These are phyloP conservation scores for Aureobasidium pullulans DNA, from an alignment of 2,329 filamentous ascomycete genomes.

Conservation along the genomic window DNA sequence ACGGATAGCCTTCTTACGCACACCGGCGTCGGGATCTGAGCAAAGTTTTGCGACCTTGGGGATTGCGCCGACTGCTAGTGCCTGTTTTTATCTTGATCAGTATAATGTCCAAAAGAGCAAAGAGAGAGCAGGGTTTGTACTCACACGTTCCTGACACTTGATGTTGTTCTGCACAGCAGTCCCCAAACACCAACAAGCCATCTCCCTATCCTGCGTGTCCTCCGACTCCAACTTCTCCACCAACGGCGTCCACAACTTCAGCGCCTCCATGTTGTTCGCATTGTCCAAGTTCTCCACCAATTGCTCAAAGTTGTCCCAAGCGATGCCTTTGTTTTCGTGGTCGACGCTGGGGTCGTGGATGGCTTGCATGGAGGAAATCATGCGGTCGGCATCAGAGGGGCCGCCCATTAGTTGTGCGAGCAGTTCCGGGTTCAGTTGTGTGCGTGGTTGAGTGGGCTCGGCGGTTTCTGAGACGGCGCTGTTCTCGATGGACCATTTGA, in stretches of 20 bases:
- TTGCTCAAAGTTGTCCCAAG: constrained; percentile 94
- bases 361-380: constrained; percentile 75
- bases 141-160: constrained; percentile 67
- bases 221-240: constrained; percentile 60
- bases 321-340: constrained; percentile 69
- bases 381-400: constrained; percentile 83
- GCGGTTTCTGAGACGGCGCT: constrained; percentile 35
- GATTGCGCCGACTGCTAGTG: constrained; percentile 58
- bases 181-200: constrained; percentile 90
- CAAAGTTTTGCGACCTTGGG: constrained; percentile 61
- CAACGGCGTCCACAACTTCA: constrained; percentile 77
- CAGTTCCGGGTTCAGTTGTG: constrained; percentile 56
- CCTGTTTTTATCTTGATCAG: constrained; percentile 24
- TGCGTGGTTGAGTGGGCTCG: constrained; percentile 19
- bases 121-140: constrained; percentile 16
- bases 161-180: constrained; percentile 96
- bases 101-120: too few species aligned
- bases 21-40: constrained; percentile 52
- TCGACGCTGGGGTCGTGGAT: constrained; percentile 58
- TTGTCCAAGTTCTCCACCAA: constrained; percentile 91
- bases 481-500: constrained; percentile 71
- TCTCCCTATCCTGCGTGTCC: constrained; percentile 66
- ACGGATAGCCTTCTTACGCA: constrained; percentile 80
- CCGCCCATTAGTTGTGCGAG: constrained; percentile 72
- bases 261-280: constrained; percentile 79